A percentile compares a stretch with the other conserved stretches of the same genome.
Conservation (phyloP, 2,329 filamentous ascomycete genomes). For the Fusarium sp. region DNA sequence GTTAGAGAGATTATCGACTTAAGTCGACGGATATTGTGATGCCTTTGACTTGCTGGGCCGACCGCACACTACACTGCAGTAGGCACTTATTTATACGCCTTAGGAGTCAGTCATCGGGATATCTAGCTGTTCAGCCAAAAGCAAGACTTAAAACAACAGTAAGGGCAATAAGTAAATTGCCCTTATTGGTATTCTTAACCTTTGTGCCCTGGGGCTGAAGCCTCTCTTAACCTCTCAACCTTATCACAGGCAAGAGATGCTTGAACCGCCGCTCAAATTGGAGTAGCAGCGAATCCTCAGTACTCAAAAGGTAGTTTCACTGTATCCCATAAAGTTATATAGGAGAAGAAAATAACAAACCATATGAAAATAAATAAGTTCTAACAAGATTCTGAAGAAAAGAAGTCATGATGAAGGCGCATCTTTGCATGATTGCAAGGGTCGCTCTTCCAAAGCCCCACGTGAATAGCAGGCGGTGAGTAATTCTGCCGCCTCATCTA, state of each 20-base stretch:
- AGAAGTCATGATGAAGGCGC: constrained; percentile 8
- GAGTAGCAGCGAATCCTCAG: background rate
- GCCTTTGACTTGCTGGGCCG: background rate
- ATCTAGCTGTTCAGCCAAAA: background rate
- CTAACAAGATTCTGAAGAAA: background rate
- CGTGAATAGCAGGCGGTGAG: constrained; percentile 42
- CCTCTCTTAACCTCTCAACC: background rate
- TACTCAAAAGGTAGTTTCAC: background rate
- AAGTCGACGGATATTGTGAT: background rate
- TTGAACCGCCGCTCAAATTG: background rate
- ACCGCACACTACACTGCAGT: background rate
- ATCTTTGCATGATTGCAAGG: constrained; percentile 7
- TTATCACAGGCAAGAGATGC: background rate
- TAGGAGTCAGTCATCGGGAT: background rate
- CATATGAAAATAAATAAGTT: background rate
- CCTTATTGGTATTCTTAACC: background rate
- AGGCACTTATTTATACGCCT: background rate
- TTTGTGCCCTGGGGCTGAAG: background rate
- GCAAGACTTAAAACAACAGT: background rate
- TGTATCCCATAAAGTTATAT: background rate
- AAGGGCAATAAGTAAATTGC: background rate
- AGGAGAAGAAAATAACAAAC: background rate
- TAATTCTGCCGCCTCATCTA: constrained; percentile 44
- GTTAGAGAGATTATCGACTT: background rate
- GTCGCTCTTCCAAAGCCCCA: constrained; percentile 20